These are phyloP conservation scores for Paramecium caudatum DNA, from an alignment of 73 alveolate genomes.

Conservation along the genomic window DNA sequence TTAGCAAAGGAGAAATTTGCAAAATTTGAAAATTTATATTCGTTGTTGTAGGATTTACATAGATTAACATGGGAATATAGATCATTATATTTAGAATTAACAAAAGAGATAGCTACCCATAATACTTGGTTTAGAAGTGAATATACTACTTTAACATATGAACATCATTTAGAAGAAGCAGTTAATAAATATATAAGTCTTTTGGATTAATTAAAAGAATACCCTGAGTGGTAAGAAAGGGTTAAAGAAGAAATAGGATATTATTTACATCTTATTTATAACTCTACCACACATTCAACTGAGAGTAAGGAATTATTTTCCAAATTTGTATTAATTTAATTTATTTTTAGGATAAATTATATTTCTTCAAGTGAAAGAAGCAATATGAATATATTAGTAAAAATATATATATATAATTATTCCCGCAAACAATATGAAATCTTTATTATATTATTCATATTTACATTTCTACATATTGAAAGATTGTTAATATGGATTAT, in stretches of 20 bases:
- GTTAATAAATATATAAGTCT: slow-evolving; percentile 28
- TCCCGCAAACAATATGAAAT: neutral
- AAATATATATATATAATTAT: slow-evolving; percentile 29
- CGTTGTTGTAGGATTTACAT: neutral
- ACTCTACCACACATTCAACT: slow-evolving; percentile 36
- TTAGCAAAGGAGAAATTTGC: slow-evolving; percentile 30
- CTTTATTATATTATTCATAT: neutral
- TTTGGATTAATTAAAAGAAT: slow-evolving; percentile 23
- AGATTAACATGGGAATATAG: slow-evolving; percentile 50
- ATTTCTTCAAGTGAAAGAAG: slow-evolving; percentile 59
- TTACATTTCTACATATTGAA: neutral
- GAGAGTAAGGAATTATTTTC: slow-evolving; percentile 38
- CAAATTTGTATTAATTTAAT: slow-evolving; percentile 26
- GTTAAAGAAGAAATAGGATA: slow-evolving; percentile 62
- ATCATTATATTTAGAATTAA: slow-evolving; percentile 42
- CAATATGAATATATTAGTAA: slow-evolving; percentile 8
- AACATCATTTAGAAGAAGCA: slow-evolving; percentile 49
- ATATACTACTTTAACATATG: slow-evolving; percentile 13
- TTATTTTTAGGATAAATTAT: slow-evolving; percentile 58
- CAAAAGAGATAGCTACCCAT: slow-evolving; percentile 25
- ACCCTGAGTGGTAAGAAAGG: slow-evolving; percentile 56
- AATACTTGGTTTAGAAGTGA: slow-evolving; percentile 66
- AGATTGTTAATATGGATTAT: neutral
- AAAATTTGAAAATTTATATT: slow-evolving; percentile 36
- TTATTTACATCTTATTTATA: slow-evolving; percentile 53